These are phyloP conservation scores for Conoideocrella luteorostrata DNA, from an alignment of 2,329 filamentous ascomycete genomes.

Conservation along the genomic window DNA sequence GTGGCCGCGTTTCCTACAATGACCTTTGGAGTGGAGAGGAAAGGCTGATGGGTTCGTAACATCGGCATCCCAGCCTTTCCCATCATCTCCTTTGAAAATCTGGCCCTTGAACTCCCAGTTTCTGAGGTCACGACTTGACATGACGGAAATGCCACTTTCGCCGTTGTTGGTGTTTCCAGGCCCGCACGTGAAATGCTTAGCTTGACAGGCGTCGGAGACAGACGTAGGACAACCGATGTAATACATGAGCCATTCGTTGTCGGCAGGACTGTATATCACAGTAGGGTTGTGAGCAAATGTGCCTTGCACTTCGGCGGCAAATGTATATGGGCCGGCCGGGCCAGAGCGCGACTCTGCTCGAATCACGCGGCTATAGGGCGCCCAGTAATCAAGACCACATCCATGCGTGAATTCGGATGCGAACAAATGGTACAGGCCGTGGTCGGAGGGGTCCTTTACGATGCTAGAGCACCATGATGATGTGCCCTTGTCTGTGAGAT, in stretches of 20 bases:
- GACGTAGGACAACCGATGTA: slow-evolving; percentile 29
- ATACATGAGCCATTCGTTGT: slow-evolving; percentile 38
- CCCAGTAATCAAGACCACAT: slow-evolving; percentile 41
- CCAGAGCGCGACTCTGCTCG: slow-evolving; percentile 37
- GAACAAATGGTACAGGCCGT: slow-evolving; percentile 36
- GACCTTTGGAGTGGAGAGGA: slow-evolving; percentile 19
- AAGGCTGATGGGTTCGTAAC: slow-evolving; percentile 37
- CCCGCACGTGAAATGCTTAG: slow-evolving; percentile 13
- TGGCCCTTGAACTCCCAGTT: slow-evolving; percentile 13
- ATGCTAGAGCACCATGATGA: slow-evolving; percentile 44
- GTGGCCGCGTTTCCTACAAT: background rate
- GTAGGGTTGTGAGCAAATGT: slow-evolving; percentile 42
- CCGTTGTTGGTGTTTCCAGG: slow-evolving; percentile 15
- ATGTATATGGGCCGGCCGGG: slow-evolving; percentile 28
- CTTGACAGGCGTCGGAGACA: slow-evolving; percentile 7
- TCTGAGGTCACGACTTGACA: slow-evolving; percentile 13
- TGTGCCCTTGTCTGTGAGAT: slow-evolving; percentile 33
- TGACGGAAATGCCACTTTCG: slow-evolving; percentile 22
- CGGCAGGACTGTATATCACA: slow-evolving; percentile 35
- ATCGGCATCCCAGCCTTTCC: slow-evolving; percentile 15
- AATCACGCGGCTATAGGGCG: slow-evolving; percentile 1
- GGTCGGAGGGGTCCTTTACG: slow-evolving; percentile 29
- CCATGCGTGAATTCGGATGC: slow-evolving; percentile 36
- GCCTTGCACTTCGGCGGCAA: slow-evolving; percentile 30
- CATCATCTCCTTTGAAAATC: slow-evolving; percentile 13